Evolutionary conservation across 1,284 basidiomycete species (phyloP), one percentile per base, ranked within the genome.

Genomic region (Rhodotorula sp.): DNA sequence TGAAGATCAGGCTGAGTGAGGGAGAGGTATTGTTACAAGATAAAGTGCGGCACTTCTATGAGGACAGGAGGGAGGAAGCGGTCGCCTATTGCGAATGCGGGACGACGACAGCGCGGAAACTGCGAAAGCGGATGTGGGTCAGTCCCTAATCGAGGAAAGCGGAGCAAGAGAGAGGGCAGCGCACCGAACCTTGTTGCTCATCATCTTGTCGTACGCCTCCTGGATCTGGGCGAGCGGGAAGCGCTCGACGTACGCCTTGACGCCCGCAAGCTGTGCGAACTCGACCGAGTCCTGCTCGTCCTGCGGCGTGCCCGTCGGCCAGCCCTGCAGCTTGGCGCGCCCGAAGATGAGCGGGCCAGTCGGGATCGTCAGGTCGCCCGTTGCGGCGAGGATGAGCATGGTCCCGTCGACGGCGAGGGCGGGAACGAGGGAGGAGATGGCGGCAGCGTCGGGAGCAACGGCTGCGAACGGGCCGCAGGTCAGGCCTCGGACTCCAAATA

Each of bases 181-280:
- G 51, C 51, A 53, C 51, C 54, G 55, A 19, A 39, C 55, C 34
- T 56, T 32, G 55, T 56, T 56, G 55, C 22, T 15, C 36, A 56
- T 56, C 55, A 56, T 56, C 55, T 25, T 56, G 55, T 56, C 34
- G 36, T 27, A 56, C 8, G 34, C 36, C 15, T 36, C 36, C 25
- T 56, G 55, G 22, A 56, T 39, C 55, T 56, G 36, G 21, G 25
- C 19, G 74, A 82, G 80, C 55, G 55, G 55, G 55, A 56, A 56
- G 32, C 19, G 34, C 55, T 56, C 55, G 55, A 39, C 34, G 36
- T 37, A 37, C 22, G 55, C 25, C 55, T 56, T 56, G 55, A 56
- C 25, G 36, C 55, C 55, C 22, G 55, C 34, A 22, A 37, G 36
- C 55, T 37, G 36, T 36, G 55, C 22, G 25, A 56, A 56, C 34